These are phyloP conservation scores for Endocarpon pusillum DNA, from an alignment of 495 filamentous ascomycete species.

Conservation along the genomic window DNA sequence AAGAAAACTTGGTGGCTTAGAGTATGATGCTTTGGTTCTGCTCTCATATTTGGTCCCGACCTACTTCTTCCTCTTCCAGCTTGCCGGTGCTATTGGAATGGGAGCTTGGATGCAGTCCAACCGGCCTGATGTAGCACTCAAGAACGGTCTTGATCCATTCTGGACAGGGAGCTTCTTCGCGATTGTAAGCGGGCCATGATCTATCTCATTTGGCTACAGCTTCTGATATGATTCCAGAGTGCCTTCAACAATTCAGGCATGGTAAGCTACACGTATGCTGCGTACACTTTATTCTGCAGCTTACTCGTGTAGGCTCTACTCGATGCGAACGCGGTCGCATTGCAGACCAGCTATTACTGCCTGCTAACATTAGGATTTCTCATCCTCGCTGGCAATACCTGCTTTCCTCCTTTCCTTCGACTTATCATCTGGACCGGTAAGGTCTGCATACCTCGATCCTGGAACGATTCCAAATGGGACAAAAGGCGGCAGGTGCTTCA, in stretches of 20 bases:
- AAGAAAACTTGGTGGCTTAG: conserved; percentile 56
- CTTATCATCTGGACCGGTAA: conserved; percentile 54
- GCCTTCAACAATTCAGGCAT: conserved; percentile 85
- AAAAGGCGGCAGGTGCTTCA: conserved; percentile 47
- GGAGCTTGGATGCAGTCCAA: conserved; percentile 54
- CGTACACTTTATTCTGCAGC: too few relatives aligned
- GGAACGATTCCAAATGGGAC: conserved; percentile 22
- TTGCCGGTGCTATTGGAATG: conserved; percentile 53
- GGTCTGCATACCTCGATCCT: conserved; percentile 27
- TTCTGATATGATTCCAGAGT: conserved; percentile 51
- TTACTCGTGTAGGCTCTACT: too few relatives aligned
- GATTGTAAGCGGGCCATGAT: conserved; percentile 9
- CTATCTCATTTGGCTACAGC: conserved; percentile 44
- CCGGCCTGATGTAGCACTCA: conserved; percentile 33
- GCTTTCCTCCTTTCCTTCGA: conserved; percentile 60
- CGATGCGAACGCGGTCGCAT: conserved; percentile 56
- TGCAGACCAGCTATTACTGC: conserved; percentile 39
- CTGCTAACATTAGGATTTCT: conserved; percentile 59
- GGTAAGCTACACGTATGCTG: too few relatives aligned
- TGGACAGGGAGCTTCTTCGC: conserved; percentile 30
- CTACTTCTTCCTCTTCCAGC: conserved; percentile 58
- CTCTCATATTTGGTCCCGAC: conserved; percentile 52
- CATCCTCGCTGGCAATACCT: conserved; percentile 75
- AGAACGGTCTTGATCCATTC: conserved; percentile 54
- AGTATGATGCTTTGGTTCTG: conserved; percentile 62